Evolutionary conservation across 371 early-diverging fungal genomes (phyloP), one percentile per base, ranked within the genome.

Genomic region (Rhizopus microsporus): DNA sequence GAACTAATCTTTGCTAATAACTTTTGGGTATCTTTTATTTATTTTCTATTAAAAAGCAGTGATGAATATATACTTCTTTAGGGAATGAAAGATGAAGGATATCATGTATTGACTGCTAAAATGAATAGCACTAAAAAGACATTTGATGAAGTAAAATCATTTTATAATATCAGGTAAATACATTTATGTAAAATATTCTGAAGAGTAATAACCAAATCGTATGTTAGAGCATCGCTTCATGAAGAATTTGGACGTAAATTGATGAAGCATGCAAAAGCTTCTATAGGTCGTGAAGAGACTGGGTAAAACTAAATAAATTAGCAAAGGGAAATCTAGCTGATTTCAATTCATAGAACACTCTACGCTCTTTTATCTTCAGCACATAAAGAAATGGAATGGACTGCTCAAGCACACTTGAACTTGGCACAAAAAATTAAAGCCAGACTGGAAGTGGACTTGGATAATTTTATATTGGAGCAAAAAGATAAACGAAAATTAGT

Each of bases 31-130:
- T 30, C 1, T 53, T 6, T 7, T 35, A 35, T 45, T 49, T 9
- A 6, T 48, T 32, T 17, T 16, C 56, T 3, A 31, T 57, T 33
- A 15, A 34, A 13, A 30, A 35, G 15, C 29, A 15, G 23, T 15
- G n/a, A 46, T 29, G 5, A 9, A 50, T 45, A 13, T 34, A 56
- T 29, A 39, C 39, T 12, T 16, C 38, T 59, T 15, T 60, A 91
- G 94, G 95, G 93, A 9, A 82, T 88, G 54, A 86, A 89, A 51
- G 95, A 96, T 72, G 85, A 85, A 9, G 96, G 97, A 15, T 89
- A 90, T 53, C 86, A 90, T 34, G 89, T 87, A 4, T 74, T 96
- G 17, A 86, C 89, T 60, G 81, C 78, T 44, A 87, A 92, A 53
- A 86, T 97, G 84, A 86, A 87, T 64, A 85, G 76, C 59, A 89